Conservation (phyloP, 2,329 filamentous ascomycete species). For the Lasiodiplodia sp. region DNA sequence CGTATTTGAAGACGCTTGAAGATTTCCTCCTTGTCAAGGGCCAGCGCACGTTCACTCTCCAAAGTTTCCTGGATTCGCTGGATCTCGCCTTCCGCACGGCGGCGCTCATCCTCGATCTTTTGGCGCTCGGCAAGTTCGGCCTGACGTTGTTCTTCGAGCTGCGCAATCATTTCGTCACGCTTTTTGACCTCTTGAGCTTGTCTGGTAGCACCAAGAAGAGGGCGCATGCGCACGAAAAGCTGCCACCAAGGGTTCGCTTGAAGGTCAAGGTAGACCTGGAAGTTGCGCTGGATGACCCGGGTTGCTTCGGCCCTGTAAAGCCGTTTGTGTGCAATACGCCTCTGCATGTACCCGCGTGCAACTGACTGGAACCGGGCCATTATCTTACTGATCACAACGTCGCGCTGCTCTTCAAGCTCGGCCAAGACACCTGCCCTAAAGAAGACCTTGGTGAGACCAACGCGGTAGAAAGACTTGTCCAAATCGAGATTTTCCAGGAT, state of each 20-base stretch:
- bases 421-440: conserved; percentile 96
- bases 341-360: conserved; percentile 86
- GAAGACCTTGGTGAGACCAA: conserved; percentile 96
- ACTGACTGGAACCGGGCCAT: conserved; percentile 93
- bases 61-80: conserved; percentile 90
- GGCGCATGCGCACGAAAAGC: conserved; percentile 92
- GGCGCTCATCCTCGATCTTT: conserved; percentile 87
- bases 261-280: conserved; percentile 88
- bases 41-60: conserved; percentile 93
- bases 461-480: conserved; percentile 85
- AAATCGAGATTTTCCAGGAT: conserved; percentile 91
- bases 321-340: conserved; percentile 88
- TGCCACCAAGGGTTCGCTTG: conserved; percentile 98
- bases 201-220: conserved; percentile 87
- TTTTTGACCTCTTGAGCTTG: conserved; percentile 95
- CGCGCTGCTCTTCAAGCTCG: conserved; percentile 94
- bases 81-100: conserved; percentile 86
- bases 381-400: conserved; percentile 90
- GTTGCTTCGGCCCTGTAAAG: conserved; percentile 95
- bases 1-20: conserved; percentile 93
- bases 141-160: conserved; percentile 83
- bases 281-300: conserved; percentile 92
- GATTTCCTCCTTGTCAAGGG: conserved; percentile 97
- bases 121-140: conserved; percentile 77
- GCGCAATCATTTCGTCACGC: conserved; percentile 89